phyloP scores from a whole-genome alignment of 192 early-diverging fungal species.

The Umbelopsis sp. region DNA sequence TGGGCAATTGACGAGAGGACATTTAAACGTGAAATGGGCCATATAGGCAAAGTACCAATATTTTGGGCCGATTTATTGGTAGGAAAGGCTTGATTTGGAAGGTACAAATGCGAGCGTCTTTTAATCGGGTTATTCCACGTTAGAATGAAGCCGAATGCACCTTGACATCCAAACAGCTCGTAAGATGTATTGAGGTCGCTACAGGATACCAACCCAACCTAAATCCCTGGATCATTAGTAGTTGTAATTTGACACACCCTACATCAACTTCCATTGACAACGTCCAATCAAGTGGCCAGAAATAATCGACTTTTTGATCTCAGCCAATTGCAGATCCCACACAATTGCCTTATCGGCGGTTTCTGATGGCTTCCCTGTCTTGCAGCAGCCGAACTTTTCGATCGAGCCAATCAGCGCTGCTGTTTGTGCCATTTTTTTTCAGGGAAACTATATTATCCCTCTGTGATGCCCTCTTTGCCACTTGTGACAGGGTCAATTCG shows the following conservation, averaged over 20 bases:
- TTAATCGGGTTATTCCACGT: not conserved
- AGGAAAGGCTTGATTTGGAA: not conserved
- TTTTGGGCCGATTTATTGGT: conserved; percentile 1
- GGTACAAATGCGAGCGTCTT: not conserved
- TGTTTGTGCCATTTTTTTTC: not conserved
- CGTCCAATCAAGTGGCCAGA: not conserved
- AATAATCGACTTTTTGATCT: not conserved
- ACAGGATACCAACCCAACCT: not conserved
- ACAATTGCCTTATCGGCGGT: conserved; percentile 3
- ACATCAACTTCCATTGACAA: not conserved
- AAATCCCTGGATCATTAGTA: conserved; percentile 1
- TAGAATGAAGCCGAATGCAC: not conserved
- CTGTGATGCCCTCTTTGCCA: not conserved
- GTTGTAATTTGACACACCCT: not conserved
- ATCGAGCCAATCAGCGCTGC: conserved; percentile 11
- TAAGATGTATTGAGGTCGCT: not conserved
- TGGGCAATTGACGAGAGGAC: conserved; percentile 11
- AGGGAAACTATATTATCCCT: not conserved
- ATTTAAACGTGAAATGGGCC: not conserved
- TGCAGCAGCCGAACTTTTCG: not conserved
- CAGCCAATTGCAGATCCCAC: conserved; percentile 7
- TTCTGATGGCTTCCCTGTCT: not conserved
- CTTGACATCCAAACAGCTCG: not conserved
- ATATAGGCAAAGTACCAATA: not conserved
- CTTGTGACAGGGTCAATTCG: conserved; percentile 8